Conservation (phyloP, 768 basidiomycete species). For the Kwoniella bestiolae region DNA sequence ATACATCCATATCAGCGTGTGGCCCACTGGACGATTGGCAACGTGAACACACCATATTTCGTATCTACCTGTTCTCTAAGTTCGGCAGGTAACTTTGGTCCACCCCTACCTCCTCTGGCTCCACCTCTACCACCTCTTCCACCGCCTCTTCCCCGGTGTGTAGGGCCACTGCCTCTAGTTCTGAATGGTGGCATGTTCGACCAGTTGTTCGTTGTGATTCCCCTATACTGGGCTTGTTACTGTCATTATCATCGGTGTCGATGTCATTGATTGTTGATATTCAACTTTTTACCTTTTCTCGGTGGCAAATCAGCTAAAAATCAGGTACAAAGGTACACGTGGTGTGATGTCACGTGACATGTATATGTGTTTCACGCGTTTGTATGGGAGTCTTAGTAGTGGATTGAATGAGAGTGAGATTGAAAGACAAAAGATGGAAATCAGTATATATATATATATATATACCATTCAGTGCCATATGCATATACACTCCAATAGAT, state of each 20-base stretch:
- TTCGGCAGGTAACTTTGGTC: slow-evolving; percentile 40
- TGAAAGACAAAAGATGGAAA: slow-evolving; percentile 4
- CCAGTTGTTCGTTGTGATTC: background rate
- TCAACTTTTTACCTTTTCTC: slow-evolving; percentile 28
- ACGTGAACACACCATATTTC: slow-evolving; percentile 18
- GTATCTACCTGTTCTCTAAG: slow-evolving; percentile 33
- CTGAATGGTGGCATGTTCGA: slow-evolving; percentile 19
- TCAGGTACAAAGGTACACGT: slow-evolving; percentile 1
- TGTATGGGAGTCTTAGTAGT: background rate
- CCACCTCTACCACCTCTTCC: slow-evolving; percentile 22
- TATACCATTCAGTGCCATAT: background rate
- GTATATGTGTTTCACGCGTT: slow-evolving; percentile 3
- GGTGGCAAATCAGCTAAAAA: slow-evolving; percentile 15
- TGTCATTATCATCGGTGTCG: no score
- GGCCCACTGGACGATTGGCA: background rate
- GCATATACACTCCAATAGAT: background rate
- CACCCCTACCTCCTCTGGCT: slow-evolving; percentile 17
- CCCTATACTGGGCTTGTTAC: no score
- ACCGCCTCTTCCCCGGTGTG: slow-evolving; percentile 16
- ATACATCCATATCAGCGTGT: background rate
- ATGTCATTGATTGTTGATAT: no score
- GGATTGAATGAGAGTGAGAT: background rate
- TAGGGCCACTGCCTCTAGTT: slow-evolving; percentile 14
- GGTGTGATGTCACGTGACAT: background rate
- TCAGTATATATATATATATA: no score